Percentiles rank a stretch among this genome's conserved stretches.
phyloP scores from a whole-genome alignment of 345 rosid species.

The Fremontodendron californicum region DNA sequence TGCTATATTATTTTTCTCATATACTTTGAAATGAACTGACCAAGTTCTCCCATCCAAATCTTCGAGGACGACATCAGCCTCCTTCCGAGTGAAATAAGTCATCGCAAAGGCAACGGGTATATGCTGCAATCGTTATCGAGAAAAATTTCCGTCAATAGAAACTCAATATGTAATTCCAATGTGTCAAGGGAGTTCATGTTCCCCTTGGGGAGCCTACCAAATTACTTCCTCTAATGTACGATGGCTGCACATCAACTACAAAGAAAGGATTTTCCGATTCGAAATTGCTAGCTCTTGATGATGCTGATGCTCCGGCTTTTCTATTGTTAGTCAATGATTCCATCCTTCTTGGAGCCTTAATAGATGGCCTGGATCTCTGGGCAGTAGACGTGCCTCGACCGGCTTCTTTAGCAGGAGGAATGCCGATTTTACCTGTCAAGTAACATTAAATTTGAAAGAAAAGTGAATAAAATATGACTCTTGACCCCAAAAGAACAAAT shows the following conservation, averaged over 20 bases:
- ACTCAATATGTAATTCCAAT: not conserved
- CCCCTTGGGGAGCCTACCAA: not conserved
- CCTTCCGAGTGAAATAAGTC: not conserved
- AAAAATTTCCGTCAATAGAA: not conserved
- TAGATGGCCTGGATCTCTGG: not conserved
- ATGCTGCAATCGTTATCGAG: not conserved
- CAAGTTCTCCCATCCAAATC: slow-evolving; percentile 16
- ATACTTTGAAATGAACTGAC: not conserved
- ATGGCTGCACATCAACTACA: not conserved
- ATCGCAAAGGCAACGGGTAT: not conserved
- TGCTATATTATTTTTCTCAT: not conserved
- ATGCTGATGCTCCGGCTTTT: not conserved
- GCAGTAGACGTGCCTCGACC: not conserved
- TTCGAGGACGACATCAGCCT: not conserved
- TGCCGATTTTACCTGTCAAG: not conserved
- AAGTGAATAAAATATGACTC: not conserved
- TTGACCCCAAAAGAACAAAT: not conserved
- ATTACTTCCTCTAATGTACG: not conserved
- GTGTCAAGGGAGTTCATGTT: not conserved
- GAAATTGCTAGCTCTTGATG: not conserved
- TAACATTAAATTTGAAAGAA: not conserved
- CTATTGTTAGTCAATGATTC: not conserved
- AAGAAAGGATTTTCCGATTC: not conserved
- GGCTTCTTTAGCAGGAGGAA: not conserved
- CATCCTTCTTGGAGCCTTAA: not conserved